These are phyloP conservation scores for Cubamyces lactineus DNA, from an alignment of 768 basidiomycete species.

Conservation along the genomic window DNA sequence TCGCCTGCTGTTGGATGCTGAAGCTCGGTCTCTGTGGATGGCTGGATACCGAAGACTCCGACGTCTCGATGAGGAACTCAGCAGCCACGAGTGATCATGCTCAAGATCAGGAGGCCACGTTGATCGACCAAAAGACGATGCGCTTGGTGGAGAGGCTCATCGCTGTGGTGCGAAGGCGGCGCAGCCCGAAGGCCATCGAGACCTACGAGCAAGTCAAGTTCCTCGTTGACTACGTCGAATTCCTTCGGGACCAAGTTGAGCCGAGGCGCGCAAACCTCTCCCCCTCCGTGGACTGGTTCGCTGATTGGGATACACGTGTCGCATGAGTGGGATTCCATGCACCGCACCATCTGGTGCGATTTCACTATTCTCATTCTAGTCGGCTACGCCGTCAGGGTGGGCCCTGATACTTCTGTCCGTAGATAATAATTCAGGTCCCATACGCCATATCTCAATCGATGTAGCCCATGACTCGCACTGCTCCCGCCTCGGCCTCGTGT, in stretches of 20 bases:
- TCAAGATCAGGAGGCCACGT: background rate
- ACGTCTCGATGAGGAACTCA: background rate
- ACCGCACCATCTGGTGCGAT: too few species aligned
- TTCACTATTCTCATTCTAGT: too few species aligned
- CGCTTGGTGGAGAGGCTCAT: slow-evolving; percentile 76
- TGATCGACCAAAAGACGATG: slow-evolving; percentile 48
- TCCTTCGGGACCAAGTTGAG: slow-evolving; percentile 38
- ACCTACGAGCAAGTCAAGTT: slow-evolving; percentile 92
- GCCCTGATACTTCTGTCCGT: too few species aligned
- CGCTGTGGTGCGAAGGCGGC: slow-evolving; percentile 66
- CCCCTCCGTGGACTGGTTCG: slow-evolving; percentile 14
- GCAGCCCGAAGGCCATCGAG: slow-evolving; percentile 91
- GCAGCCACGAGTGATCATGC: too few species aligned
- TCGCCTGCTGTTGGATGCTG: slow-evolving; percentile 92
- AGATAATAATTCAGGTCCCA: too few species aligned
- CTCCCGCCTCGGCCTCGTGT: too few species aligned
- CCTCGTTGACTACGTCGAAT: slow-evolving; percentile 75
- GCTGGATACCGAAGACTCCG: slow-evolving; percentile 39
- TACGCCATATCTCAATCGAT: too few species aligned
- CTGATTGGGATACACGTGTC: slow-evolving; percentile 17
- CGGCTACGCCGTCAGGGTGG: too few species aligned
- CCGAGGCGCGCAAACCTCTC: background rate
- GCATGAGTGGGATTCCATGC: background rate
- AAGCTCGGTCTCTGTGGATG: slow-evolving; percentile 89
- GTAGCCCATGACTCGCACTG: too few species aligned